phyloP scores from a whole-genome alignment of 2,329 filamentous ascomycete genomes.

The Penicillium carneum region DNA sequence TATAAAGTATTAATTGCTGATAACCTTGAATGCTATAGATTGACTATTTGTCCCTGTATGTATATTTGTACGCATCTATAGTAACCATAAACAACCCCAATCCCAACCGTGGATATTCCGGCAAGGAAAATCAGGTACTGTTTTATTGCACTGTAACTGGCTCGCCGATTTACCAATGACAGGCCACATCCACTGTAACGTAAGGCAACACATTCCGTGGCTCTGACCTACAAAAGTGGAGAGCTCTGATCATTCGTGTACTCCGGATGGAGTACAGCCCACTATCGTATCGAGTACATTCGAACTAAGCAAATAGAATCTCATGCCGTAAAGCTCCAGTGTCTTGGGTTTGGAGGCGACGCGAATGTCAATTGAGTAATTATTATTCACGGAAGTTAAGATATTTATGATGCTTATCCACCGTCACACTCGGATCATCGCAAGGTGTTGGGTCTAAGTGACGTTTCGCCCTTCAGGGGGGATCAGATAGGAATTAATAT shows the following conservation, averaged over 20 bases:
- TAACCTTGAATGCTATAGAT: background rate
- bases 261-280: conserved; percentile 13
- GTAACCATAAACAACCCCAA: background rate
- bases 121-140: conserved; percentile 15
- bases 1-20: background rate
- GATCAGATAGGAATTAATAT: conserved; percentile 12
- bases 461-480: conserved; percentile 19
- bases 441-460: conserved; percentile 18
- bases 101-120: conserved; percentile 12
- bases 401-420: conserved; percentile 16
- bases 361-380: background rate
- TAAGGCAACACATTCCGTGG: conserved; percentile 41
- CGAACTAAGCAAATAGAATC: conserved; percentile 5
- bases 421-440: conserved; percentile 17
- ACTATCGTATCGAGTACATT: background rate
- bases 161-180: conserved; percentile 33
- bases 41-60: background rate
- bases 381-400: background rate
- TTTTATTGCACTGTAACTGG: conserved; percentile 4
- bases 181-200: conserved; percentile 26
- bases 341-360: background rate
- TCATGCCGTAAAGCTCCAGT: conserved; percentile 11
- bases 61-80: too few relatives aligned
- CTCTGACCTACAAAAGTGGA: conserved; percentile 30
- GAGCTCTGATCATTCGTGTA: conserved; percentile 38